phyloP scores from a whole-genome alignment of 768 basidiomycete species.

The Lentinula sp. region DNA sequence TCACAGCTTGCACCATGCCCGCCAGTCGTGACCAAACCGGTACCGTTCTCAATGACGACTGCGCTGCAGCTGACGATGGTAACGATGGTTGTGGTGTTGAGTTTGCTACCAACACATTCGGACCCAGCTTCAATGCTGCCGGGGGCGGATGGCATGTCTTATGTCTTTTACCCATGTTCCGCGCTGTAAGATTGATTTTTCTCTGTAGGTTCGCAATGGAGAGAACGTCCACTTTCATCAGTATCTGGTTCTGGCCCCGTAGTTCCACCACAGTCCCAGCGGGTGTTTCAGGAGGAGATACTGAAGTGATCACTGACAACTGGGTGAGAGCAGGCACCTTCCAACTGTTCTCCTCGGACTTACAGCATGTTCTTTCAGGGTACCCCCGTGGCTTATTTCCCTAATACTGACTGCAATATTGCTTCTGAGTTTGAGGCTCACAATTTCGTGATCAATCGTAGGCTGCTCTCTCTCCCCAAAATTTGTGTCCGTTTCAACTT shows the following conservation, averaged over 20 bases:
- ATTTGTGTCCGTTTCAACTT: not conserved
- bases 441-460: not conserved
- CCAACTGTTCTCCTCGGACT: not conserved
- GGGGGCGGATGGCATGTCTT: constrained; percentile 56
- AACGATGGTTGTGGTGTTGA: constrained; percentile 57
- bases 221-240: constrained; percentile 49
- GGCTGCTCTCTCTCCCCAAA: not conserved
- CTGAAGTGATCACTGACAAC: constrained; percentile 36
- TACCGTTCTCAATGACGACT: constrained; percentile 35
- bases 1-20: constrained; percentile 47
- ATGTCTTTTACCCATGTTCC: not conserved
- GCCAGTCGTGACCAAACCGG: constrained; percentile 9
- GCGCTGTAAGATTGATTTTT: not conserved
- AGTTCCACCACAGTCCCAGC: constrained; percentile 32
- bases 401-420: constrained; percentile 25
- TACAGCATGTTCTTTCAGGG: constrained; percentile 32
- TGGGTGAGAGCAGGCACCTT: constrained; percentile 36
- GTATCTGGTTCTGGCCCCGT: constrained; percentile 70
- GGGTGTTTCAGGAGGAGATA: constrained; percentile 36
- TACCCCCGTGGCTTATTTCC: constrained; percentile 55
- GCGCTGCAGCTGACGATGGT: constrained; percentile 37
- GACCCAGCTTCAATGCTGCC: constrained; percentile 48
- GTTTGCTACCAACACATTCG: constrained; percentile 40
- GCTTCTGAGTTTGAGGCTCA: not conserved
- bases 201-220: constrained; percentile 56